Conservation (phyloP, 78 protist species). For the Bigelowiella natans region DNA sequence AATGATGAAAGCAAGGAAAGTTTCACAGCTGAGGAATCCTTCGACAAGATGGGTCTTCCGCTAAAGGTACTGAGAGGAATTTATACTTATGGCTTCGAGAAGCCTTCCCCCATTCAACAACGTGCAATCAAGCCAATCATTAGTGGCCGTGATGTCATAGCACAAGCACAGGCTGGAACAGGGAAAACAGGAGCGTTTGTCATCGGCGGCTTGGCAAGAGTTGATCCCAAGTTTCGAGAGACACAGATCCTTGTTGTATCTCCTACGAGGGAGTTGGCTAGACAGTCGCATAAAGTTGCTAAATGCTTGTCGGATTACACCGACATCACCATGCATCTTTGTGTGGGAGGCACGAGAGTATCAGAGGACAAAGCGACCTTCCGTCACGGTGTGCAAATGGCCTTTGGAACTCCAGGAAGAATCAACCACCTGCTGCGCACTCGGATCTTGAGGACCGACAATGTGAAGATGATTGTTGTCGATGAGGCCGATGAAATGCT, state of each 20-base stretch:
- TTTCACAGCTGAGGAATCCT: no score
- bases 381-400: slow-evolving; percentile 77
- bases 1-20: no score
- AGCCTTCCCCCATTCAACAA: slow-evolving; percentile 96
- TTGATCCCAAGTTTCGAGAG: slow-evolving; percentile 45
- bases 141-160: slow-evolving; percentile 81
- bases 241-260: slow-evolving; percentile 88
- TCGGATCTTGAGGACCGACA: slow-evolving; percentile 54
- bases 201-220: slow-evolving; percentile 55
- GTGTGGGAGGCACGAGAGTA: slow-evolving; percentile 92
- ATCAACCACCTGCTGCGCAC: slow-evolving; percentile 89
- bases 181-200: slow-evolving; percentile 95
- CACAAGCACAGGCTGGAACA: slow-evolving; percentile 97
- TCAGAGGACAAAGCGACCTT: slow-evolving; percentile 72
- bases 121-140: slow-evolving; percentile 78
- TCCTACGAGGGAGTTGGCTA: slow-evolving; percentile 97
- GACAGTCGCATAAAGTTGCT: slow-evolving; percentile 77
- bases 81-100: slow-evolving; percentile 85
- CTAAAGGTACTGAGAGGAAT: slow-evolving; percentile 84
- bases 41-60: slow-evolving; percentile 74
- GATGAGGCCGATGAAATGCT: slow-evolving; percentile 99
- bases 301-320: slow-evolving; percentile 74
- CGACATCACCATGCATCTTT: slow-evolving; percentile 58
- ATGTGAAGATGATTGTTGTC: slow-evolving; percentile 71
- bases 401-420: slow-evolving; percentile 99